Evolutionary conservation across 768 basidiomycete genomes (phyloP), one percentile per base, ranked within the genome.

Genomic region (Boletus vermiculosoides): DNA sequence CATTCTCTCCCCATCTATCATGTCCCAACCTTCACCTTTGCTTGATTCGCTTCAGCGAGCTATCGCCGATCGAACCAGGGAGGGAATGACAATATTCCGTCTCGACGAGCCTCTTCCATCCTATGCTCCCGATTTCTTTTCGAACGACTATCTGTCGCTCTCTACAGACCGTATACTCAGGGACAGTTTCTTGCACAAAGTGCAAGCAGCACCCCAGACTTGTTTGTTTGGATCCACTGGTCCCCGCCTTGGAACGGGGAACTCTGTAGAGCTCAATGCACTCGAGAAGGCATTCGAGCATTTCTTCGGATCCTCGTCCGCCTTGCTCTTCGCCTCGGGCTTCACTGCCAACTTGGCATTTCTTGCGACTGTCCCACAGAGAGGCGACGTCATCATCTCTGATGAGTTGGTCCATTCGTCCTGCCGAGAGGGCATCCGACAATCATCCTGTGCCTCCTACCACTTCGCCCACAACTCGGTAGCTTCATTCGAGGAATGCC

Each of bases 351-450:
- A 83, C 59, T 69, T 77, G 15, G 74, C 76, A 15, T 75, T 85
- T 63, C 78, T 82, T 65, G 54, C 75, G 2, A 68, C 71, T 4
- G 66, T 85, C 76, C 83, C 12, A 74, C 64, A 77, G 54, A 61
- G 63, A 3, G 63, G 69, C 10, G 83, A 86, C 60, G 74, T 76
- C 55, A 71, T 85, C 51, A 56, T 86, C 18, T 77, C 76, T 56
- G 84, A 85, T 65, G 80, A 80, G 51, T 68, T 79, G 49, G 74
- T 83, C 13, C 84, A 85, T 55, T 76, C 79, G 5, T 80, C 78
- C 13, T 74, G 74, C 16, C 76, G 80, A 58, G 82, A 83, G 47
- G 83, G 83, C 5, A 75, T 82, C 64, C 68, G 77, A n/a, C 63
- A 70, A 4, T 78, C 76, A 13, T 61, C 71, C 13, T 25, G 64